Evolutionary conservation across 148 eudicot genomes (phyloP), one percentile per base, ranked within the genome.

Genomic region (Rheum nobile): DNA sequence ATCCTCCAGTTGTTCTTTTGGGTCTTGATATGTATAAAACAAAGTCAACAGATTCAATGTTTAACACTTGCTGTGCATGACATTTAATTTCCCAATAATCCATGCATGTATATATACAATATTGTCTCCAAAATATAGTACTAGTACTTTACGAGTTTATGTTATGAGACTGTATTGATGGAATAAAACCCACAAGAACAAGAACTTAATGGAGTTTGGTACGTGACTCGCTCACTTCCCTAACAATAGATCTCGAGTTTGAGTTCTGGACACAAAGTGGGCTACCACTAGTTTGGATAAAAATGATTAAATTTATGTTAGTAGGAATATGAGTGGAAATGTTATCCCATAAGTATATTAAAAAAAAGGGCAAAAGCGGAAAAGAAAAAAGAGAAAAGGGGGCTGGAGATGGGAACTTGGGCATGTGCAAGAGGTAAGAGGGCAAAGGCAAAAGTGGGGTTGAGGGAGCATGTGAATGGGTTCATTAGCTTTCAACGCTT

Each of bases 391-490:
- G 19, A 14, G 17, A n/a, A 34, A 67, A 67, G 13, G 71, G 71
- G 39, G 39, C 12, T 34, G 71, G 71, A 67, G 19, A 35, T 41
- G 71, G 71, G 22, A 67, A 74, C 26, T 77, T 32, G 39, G 39
- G 71, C 71, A 67, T 67, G 71, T 67, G 71, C 71, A 67, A 67
- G 71, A 67, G 71, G 71, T 3, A 32, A 67, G 43, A 67, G 71
- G 71, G 70, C 12, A 65, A 65, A 21, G 67, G 67, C 67, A 22
- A 21, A 59, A 29, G 67, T 59, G 67, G 67, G 67, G 67, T 10
- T 76, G 73, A 10, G 46, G 79, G 72, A 38, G n/a, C n/a, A n/a
- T n/a, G n/a, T n/a, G n/a, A n/a, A n/a, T n/a, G n/a, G n/a, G n/a
- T n/a, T n/a, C n/a, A n/a, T n/a, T n/a, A 81, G 72, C 26, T n/a